These are phyloP conservation scores for Neurospora cerealis DNA, from an alignment of 495 filamentous ascomycete species.

Conservation along the genomic window DNA sequence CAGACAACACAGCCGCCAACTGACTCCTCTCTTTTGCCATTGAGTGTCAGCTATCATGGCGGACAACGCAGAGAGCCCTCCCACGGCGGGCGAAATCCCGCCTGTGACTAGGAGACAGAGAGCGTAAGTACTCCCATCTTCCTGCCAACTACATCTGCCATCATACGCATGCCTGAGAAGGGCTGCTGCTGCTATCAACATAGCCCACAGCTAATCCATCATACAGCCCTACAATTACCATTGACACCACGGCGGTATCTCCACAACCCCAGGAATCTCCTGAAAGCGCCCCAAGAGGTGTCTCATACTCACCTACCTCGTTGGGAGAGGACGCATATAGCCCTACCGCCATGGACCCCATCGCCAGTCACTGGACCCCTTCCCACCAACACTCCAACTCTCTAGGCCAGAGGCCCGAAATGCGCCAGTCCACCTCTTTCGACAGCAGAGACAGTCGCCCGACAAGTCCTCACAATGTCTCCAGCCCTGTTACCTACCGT, in stretches of 20 bases:
- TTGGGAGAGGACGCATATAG: conserved; percentile 35
- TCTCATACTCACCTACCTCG: conserved; percentile 33
- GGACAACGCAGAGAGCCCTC: background rate
- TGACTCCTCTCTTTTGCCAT: background rate
- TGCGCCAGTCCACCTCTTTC: conserved; percentile 53
- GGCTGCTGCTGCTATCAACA: conserved; percentile 4
- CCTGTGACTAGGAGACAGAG: background rate
- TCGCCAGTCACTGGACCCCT: conserved; percentile 33
- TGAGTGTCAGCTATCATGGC: background rate
- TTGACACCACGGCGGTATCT: conserved; percentile 59
- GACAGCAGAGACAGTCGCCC: conserved; percentile 70
- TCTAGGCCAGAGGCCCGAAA: conserved; percentile 39
- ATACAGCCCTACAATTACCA: conserved; percentile 59
- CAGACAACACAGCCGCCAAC: background rate
- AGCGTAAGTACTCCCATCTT: conserved; percentile 13
- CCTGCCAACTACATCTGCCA: background rate
- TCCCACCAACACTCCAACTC: conserved; percentile 32
- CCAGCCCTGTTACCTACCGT: conserved; percentile 49
- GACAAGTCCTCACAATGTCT: conserved; percentile 85
- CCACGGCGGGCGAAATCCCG: background rate
- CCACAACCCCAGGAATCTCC: conserved; percentile 9
- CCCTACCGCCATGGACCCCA: conserved; percentile 31
- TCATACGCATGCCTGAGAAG: background rate
- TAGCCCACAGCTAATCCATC: background rate
- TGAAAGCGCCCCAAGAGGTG: conserved; percentile 4